phyloP scores from a whole-genome alignment of 176 grass and related monocot genomes.

The Poa pratensis region DNA sequence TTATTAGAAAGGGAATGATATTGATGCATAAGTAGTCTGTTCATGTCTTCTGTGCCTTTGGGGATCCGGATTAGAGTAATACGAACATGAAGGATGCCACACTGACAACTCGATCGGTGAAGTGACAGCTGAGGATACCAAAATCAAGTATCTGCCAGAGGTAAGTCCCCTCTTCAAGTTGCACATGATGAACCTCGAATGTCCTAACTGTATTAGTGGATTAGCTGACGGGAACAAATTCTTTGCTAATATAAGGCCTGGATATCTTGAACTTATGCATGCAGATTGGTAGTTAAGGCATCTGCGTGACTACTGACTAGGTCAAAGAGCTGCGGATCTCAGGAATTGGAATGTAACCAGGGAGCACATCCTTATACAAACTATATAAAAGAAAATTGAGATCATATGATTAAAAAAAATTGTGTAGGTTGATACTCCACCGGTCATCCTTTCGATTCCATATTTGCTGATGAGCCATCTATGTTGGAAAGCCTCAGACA shows the following conservation, averaged over 20 bases:
- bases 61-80: constrained; percentile 41
- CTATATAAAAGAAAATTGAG: neutral
- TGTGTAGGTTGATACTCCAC: neutral
- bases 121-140: constrained; percentile 29
- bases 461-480: neutral
- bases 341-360: neutral
- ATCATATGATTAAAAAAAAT: neutral
- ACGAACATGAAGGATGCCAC: constrained; percentile 31
- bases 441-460: neutral
- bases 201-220: neutral
- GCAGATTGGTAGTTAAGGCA: neutral
- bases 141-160: constrained; percentile 38
- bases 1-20: neutral
- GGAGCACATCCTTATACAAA: neutral
- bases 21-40: constrained; percentile 31
- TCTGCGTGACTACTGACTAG: neutral
- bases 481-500: neutral
- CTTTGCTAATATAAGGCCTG: neutral
- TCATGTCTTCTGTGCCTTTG: constrained; percentile 27
- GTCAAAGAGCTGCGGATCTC: neutral
- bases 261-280: neutral
- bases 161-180: constrained; percentile 52
- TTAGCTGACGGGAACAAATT: neutral
- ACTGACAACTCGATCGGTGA: neutral
- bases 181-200: neutral